phyloP scores from a whole-genome alignment of 2,329 filamentous ascomycete species.

The Biscogniauxia sp. region DNA sequence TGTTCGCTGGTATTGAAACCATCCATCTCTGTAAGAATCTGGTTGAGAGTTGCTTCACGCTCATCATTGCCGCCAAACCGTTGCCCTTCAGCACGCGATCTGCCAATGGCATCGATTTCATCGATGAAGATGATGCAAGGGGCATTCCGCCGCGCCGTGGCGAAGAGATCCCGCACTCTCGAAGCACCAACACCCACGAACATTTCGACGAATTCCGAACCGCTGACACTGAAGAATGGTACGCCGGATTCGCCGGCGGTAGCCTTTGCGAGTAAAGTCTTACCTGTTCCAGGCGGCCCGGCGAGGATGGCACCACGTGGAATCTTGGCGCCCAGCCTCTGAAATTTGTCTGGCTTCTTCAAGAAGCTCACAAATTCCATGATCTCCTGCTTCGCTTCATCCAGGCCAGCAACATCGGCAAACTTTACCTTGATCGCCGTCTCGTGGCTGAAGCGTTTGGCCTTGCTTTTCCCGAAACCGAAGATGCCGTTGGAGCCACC shows the following conservation, averaged over 20 bases:
- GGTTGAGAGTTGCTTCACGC: slow-evolving; percentile 93
- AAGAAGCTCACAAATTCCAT: slow-evolving; percentile 99
- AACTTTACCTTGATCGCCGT: slow-evolving; percentile 97
- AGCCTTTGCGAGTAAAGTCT: slow-evolving; percentile 94
- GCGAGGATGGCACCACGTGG: slow-evolving; percentile 94
- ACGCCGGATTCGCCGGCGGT: slow-evolving; percentile 96
- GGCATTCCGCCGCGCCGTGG: slow-evolving; percentile 90
- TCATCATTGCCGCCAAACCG: slow-evolving; percentile 90
- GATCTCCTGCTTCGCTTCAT: slow-evolving; percentile 96
- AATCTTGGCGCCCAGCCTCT: slow-evolving; percentile 95
- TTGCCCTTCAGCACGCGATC: slow-evolving; percentile 78
- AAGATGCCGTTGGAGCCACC: slow-evolving; percentile 79
- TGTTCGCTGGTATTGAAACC: slow-evolving; percentile 97
- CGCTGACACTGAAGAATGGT: slow-evolving; percentile 97
- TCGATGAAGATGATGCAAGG: slow-evolving; percentile 99
- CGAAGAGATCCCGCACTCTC: slow-evolving; percentile 89
- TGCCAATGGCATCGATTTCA: slow-evolving; percentile 97
- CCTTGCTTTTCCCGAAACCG: slow-evolving; percentile 91
- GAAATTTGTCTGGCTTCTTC: slow-evolving; percentile 88
- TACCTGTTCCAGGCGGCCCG: slow-evolving; percentile 97
- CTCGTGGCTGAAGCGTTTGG: slow-evolving; percentile 97
- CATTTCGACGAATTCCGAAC: slow-evolving; percentile 99
- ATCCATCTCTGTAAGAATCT: slow-evolving; percentile 99
- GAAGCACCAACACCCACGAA: slow-evolving; percentile 98
- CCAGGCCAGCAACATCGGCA: slow-evolving; percentile 93